Evolutionary conservation across 805 yeast species (phyloP).

Genomic region (Yarrowia divulgata): DNA sequence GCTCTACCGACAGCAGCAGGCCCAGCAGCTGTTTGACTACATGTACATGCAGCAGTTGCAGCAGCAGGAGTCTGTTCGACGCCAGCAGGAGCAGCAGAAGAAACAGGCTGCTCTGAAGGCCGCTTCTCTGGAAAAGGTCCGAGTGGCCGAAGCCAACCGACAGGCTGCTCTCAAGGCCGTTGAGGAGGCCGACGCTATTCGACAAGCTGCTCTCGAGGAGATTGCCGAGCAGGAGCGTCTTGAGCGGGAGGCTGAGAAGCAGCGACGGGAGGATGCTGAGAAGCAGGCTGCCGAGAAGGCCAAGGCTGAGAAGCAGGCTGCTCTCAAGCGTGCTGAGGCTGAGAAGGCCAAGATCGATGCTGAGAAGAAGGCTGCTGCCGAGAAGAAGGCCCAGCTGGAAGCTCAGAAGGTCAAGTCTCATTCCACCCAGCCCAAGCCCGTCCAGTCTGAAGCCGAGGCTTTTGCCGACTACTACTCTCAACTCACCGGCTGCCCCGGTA

Average conservation of each 20-base stretch:
- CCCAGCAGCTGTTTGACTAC: slow-evolving; percentile 19
- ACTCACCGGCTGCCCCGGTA: slow-evolving; percentile 12
- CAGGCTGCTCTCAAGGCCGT: slow-evolving; percentile 10
- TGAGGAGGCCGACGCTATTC: background rate
- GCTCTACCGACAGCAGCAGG: background rate
- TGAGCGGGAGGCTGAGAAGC: background rate
- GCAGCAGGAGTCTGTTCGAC: slow-evolving; percentile 10
- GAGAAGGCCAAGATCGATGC: background rate
- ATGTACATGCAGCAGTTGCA: slow-evolving; percentile 20
- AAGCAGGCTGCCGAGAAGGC: background rate
- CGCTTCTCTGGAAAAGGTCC: slow-evolving; percentile 29
- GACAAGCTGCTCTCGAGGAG: slow-evolving; percentile 17
- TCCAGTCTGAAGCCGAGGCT: slow-evolving; percentile 6
- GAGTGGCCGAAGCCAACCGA: slow-evolving; percentile 5
- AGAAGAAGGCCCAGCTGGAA: background rate
- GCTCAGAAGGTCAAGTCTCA: background rate
- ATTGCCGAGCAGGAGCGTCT: background rate
- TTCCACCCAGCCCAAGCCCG: background rate
- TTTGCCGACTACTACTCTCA: slow-evolving; percentile 26
- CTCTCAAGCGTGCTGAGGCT: background rate
- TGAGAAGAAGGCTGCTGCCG: background rate
- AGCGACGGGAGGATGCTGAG: background rate
- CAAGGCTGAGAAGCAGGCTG: background rate
- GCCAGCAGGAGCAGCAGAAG: background rate
- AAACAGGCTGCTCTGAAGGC: slow-evolving; percentile 5